A percentile compares a stretch with the other conserved stretches of the same genome.
phyloP scores from a whole-genome alignment of 108 stramenopile genomes.

The Hondaea fermentalgiana region DNA sequence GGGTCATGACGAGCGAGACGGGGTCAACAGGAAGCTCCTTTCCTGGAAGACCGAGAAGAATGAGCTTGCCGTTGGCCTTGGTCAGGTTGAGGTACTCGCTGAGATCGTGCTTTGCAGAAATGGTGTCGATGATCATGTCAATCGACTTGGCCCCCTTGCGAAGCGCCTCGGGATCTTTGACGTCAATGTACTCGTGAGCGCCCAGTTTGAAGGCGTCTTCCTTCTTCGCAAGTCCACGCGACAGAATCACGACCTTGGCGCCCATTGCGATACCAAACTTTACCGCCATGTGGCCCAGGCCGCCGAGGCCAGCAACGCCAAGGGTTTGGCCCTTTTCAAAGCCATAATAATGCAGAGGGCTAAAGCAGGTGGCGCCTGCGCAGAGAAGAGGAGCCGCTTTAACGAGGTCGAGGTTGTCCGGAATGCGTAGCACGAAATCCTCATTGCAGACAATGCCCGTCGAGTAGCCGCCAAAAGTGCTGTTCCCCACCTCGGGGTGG shows the following conservation, averaged over 20 bases:
- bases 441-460: not conserved
- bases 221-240: constrained; percentile 38
- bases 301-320: constrained; percentile 56
- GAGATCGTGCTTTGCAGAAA: constrained; percentile 37
- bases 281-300: constrained; percentile 55
- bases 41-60: constrained; percentile 27
- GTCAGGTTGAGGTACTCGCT: constrained; percentile 23
- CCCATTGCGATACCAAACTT: constrained; percentile 52
- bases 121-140: constrained; percentile 50
- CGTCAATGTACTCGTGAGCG: constrained; percentile 27
- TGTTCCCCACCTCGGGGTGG: not conserved
- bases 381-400: constrained; percentile 42
- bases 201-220: constrained; percentile 40
- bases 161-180: not conserved
- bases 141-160: constrained; percentile 22
- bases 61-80: constrained; percentile 29
- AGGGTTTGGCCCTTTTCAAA: constrained; percentile 29
- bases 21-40: not conserved
- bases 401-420: not conserved
- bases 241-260: constrained; percentile 36
- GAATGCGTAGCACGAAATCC: not conserved
- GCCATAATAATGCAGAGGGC: constrained; percentile 42
- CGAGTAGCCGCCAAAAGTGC: not conserved
- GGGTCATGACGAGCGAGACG: constrained; percentile 16
- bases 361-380: constrained; percentile 58